Conservation (phyloP, 108 stramenopile genomes). For the Cyclotella baltica region DNA sequence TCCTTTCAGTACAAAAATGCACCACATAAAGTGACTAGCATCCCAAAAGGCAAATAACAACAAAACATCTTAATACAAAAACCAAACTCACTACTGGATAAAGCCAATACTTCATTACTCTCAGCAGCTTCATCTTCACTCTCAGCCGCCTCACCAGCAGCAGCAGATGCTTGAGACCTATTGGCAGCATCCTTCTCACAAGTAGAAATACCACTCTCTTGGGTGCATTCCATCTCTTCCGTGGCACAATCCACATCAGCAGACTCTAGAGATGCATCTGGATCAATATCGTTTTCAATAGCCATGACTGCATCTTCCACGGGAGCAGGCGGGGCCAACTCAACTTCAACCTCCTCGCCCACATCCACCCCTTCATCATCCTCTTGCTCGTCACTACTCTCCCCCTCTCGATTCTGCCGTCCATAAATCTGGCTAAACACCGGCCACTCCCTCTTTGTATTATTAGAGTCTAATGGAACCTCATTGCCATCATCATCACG, state of each 20-base stretch:
- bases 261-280: no score
- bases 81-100: no score
- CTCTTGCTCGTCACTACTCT: slow-evolving; percentile 27
- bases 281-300: no score
- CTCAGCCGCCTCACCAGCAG: neutral
- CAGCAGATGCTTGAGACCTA: neutral
- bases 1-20: no score
- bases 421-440: slow-evolving; percentile 45
- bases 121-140: no score
- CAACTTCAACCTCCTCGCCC: slow-evolving; percentile 32
- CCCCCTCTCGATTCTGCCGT: slow-evolving; percentile 46
- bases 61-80: no score
- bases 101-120: no score
- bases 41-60: no score
- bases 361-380: slow-evolving; percentile 20
- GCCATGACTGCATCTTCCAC: neutral
- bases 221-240: slow-evolving; percentile 24
- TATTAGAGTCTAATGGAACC: slow-evolving; percentile 20
- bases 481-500: slow-evolving; percentile 37
- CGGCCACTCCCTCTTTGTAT: slow-evolving; percentile 38
- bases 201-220: slow-evolving; percentile 40
- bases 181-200: slow-evolving; percentile 10
- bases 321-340: slow-evolving; percentile 25
- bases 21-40: no score
- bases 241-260: no score